Conservation (phyloP, 768 basidiomycete species). For the Amanita molliuscula region DNA sequence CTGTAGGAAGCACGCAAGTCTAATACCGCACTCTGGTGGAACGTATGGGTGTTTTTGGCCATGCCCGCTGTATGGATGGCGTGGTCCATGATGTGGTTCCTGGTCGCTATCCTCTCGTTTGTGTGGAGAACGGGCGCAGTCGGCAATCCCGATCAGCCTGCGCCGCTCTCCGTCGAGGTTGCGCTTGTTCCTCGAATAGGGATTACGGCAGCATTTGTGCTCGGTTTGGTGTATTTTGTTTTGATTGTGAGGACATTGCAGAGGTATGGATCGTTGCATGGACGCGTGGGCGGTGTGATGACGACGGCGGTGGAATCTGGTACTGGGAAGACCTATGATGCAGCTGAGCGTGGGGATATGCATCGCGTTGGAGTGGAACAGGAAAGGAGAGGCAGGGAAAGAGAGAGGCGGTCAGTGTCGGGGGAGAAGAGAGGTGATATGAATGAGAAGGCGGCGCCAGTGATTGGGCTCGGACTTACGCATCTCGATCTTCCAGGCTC, state of each 20-base stretch:
- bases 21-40: constrained; percentile 24
- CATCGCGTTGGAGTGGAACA: background rate
- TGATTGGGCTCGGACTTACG: background rate
- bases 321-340: background rate
- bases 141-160: constrained; percentile 23
- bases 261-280: constrained; percentile 33
- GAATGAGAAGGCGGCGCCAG: background rate
- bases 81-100: constrained; percentile 65
- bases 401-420: background rate
- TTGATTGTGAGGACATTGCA: constrained; percentile 55
- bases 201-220: constrained; percentile 39
- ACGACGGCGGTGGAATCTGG: background rate
- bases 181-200: constrained; percentile 44
- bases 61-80: constrained; percentile 64
- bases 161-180: constrained; percentile 24
- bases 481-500: background rate
- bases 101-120: constrained; percentile 51
- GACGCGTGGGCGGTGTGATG: background rate
- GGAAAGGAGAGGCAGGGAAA: background rate
- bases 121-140: constrained; percentile 61
- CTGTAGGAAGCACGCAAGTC: constrained; percentile 44
- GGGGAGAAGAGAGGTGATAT: background rate
- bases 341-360: background rate
- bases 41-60: constrained; percentile 25
- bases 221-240: constrained; percentile 52